These are phyloP conservation scores for Ramaria rubella DNA, from an alignment of 768 basidiomycete species.

Conservation along the genomic window DNA sequence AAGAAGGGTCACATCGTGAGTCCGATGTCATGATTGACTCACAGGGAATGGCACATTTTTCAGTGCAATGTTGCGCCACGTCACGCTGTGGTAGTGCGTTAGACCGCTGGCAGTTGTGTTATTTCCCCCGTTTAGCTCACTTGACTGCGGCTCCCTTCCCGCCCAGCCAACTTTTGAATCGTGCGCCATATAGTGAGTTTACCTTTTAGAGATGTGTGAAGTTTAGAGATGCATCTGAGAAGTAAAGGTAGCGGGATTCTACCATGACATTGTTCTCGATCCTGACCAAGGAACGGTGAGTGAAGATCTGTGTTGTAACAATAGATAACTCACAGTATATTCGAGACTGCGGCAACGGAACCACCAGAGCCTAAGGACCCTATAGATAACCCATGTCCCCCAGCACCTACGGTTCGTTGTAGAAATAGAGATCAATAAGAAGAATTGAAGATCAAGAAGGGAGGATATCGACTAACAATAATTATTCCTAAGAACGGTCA, in stretches of 20 bases:
- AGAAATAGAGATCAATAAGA: background rate
- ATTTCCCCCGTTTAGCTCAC: no score
- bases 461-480: background rate
- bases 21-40: constrained; percentile 6
- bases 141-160: constrained; percentile 53
- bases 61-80: constrained; percentile 53
- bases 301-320: background rate
- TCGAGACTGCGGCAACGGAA: constrained; percentile 47
- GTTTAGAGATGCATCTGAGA: background rate
- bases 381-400: constrained; percentile 55
- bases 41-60: constrained; percentile 50
- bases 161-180: constrained; percentile 64
- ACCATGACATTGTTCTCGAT: constrained; percentile 27
- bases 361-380: constrained; percentile 40
- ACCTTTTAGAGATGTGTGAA: constrained; percentile 29
- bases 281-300: constrained; percentile 1
- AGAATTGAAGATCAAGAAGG: background rate
- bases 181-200: constrained; percentile 48
- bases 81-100: constrained; percentile 36
- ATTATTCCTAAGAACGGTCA: constrained; percentile 1
- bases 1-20: constrained; percentile 11
- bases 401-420: constrained; percentile 29
- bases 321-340: constrained; percentile 40
- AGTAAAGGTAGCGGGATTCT: background rate
- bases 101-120: no score